phyloP scores from a whole-genome alignment of 495 filamentous ascomycete species.

The Neurospora tetraspora region DNA sequence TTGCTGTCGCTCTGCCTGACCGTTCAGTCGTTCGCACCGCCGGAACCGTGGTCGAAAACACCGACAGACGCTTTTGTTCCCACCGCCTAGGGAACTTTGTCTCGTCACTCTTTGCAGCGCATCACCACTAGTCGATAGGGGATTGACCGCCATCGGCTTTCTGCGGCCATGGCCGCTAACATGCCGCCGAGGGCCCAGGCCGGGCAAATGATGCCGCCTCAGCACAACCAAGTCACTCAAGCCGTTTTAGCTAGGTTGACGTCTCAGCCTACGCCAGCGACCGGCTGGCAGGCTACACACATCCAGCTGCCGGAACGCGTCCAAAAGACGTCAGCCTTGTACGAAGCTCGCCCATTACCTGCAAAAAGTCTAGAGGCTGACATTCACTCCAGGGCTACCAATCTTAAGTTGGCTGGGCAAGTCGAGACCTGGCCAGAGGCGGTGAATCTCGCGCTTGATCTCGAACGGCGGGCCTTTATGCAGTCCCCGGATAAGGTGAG shows the following conservation, averaged over 20 bases:
- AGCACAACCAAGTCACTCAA: conserved; percentile 7
- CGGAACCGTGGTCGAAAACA: background rate
- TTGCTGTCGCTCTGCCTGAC: background rate
- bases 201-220: conserved; percentile 25
- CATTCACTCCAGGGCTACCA: background rate
- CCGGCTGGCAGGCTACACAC: conserved; percentile 24
- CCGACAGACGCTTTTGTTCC: background rate
- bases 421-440: conserved; percentile 18
- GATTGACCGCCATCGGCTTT: conserved; percentile 9
- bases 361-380: background rate
- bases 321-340: conserved; percentile 28
- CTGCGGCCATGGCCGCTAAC: conserved; percentile 41
- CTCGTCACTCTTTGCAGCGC: background rate
- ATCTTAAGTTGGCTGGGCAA: background rate
- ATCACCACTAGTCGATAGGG: background rate
- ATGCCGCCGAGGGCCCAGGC: conserved; percentile 33
- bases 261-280: conserved; percentile 11
- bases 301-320: conserved; percentile 20
- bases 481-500: conserved; percentile 34
- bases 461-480: conserved; percentile 34
- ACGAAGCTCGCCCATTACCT: conserved; percentile 3
- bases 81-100: background rate
- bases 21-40: background rate
- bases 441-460: conserved; percentile 20
- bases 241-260: conserved; percentile 6